These are phyloP conservation scores for Cenococcum geophilum DNA, from an alignment of 495 filamentous ascomycete species.

Conservation along the genomic window DNA sequence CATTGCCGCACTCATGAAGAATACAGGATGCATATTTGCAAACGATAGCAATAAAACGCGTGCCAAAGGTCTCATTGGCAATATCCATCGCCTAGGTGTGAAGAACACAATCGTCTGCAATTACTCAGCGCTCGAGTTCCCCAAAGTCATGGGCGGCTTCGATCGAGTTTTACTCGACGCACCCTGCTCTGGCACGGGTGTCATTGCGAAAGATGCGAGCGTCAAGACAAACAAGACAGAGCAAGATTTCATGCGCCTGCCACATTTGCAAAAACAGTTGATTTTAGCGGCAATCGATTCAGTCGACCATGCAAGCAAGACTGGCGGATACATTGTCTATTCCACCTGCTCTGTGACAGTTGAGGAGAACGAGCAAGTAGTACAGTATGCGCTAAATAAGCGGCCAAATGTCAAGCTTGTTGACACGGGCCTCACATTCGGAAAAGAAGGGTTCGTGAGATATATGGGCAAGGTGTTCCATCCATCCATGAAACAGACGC, in stretches of 20 bases:
- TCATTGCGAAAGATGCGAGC: conserved; percentile 90
- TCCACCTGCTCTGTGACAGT: conserved; percentile 89
- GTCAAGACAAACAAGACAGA: conserved; percentile 98
- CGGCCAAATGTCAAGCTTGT: conserved; percentile 91
- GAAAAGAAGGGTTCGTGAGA: conserved; percentile 79
- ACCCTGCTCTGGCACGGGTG: conserved; percentile 75
- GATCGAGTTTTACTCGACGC: conserved; percentile 78
- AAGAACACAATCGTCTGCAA: conserved; percentile 94
- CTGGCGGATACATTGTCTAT: conserved; percentile 90
- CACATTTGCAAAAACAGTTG: conserved; percentile 90
- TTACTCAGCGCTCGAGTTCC: conserved; percentile 88
- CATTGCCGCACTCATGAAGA: conserved; percentile 95
- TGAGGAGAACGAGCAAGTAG: conserved; percentile 89
- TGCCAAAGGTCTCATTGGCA: conserved; percentile 95
- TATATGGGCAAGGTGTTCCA: conserved; percentile 89
- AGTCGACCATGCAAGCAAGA: conserved; percentile 75
- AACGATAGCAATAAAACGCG: conserved; percentile 92
- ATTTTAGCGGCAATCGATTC: conserved; percentile 91
- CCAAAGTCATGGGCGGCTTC: conserved; percentile 89
- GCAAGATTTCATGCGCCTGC: conserved; percentile 83
- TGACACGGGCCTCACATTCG: conserved; percentile 87
- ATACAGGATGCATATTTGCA: conserved; percentile 91
- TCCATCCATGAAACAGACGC: conserved; percentile 72
- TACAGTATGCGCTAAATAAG: conserved; percentile 84
- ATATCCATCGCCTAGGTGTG: conserved; percentile 89